Conservation (phyloP, 257 asterid genomes). For the Solanum etuberosum region DNA sequence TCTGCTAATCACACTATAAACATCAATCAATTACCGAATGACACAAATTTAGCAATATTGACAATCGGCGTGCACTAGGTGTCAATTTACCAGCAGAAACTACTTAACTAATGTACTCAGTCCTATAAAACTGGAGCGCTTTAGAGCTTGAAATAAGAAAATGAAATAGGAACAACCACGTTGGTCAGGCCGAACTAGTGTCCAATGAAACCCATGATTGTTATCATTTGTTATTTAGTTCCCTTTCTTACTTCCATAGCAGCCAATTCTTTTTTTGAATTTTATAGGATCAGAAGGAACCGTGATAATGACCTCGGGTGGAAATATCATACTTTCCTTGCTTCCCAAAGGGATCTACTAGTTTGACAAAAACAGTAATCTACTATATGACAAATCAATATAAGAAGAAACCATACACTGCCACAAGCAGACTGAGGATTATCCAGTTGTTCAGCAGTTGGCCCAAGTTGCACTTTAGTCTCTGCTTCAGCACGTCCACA, state of each 20-base stretch:
- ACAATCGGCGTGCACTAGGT: neutral
- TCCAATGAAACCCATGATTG: neutral
- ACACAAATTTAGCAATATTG: neutral
- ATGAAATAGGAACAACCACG: neutral
- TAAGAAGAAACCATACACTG: slow-evolving; percentile 38
- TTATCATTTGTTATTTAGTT: neutral
- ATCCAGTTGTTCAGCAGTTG: slow-evolving; percentile 55
- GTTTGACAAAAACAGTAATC: neutral
- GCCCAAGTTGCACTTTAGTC: slow-evolving; percentile 78
- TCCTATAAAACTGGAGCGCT: neutral
- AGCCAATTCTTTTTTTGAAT: neutral
- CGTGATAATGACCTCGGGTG: neutral
- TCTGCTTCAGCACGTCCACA: slow-evolving; percentile 95
- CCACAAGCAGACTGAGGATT: slow-evolving; percentile 98
- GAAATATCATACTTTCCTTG: neutral
- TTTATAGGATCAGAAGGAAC: neutral
- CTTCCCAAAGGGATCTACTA: neutral
- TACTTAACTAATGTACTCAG: neutral
- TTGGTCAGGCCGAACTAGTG: neutral
- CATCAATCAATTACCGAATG: neutral
- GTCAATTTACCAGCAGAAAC: neutral
- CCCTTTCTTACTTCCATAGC: neutral
- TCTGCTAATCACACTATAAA: neutral
- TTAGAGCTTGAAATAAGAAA: neutral
- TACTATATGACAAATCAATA: neutral